Percentiles rank a stretch among this genome's conserved stretches.
phyloP scores from a whole-genome alignment of 176 grass and related monocot genomes.

The Chrysopogon serrulatus region DNA sequence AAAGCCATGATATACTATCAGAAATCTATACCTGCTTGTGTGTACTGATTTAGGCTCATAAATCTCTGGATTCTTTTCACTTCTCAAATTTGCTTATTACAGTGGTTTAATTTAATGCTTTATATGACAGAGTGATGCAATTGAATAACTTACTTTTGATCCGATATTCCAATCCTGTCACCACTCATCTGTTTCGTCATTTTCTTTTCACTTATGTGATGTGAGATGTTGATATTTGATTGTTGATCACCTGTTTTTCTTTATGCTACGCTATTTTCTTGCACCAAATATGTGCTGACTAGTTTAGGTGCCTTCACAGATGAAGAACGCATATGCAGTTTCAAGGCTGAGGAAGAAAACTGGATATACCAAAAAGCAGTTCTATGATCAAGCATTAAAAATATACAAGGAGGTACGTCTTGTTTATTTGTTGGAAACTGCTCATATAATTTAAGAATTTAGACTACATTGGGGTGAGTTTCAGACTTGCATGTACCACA shows the following conservation, averaged over 20 bases:
- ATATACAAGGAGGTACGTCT: conserved; percentile 79
- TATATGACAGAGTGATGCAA: not conserved
- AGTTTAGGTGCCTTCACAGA: conserved; percentile 44
- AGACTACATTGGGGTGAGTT: not conserved
- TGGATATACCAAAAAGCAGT: conserved; percentile 83
- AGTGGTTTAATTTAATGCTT: conserved; percentile 14
- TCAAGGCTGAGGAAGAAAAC: conserved; percentile 74
- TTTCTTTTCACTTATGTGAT: not conserved
- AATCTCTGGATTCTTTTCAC: not conserved
- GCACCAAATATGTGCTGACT: conserved; percentile 8
- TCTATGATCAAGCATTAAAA: conserved; percentile 83
- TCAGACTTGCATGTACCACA: not conserved
- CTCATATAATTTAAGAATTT: not conserved
- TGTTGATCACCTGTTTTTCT: not conserved
- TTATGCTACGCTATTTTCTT: not conserved
- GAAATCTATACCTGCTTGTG: not conserved
- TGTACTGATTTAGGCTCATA: conserved; percentile 8
- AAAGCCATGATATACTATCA: not conserved
- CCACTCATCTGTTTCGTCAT: not conserved
- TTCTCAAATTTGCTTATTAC: not conserved
- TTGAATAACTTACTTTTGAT: conserved; percentile 4
- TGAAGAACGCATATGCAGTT: conserved; percentile 96
- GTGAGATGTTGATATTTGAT: conserved; percentile 15
- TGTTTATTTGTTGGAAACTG: conserved; percentile 28
- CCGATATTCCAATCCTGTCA: not conserved